phyloP scores from a whole-genome alignment of 2,329 filamentous ascomycete species.

The Exophiala alcalophila region DNA sequence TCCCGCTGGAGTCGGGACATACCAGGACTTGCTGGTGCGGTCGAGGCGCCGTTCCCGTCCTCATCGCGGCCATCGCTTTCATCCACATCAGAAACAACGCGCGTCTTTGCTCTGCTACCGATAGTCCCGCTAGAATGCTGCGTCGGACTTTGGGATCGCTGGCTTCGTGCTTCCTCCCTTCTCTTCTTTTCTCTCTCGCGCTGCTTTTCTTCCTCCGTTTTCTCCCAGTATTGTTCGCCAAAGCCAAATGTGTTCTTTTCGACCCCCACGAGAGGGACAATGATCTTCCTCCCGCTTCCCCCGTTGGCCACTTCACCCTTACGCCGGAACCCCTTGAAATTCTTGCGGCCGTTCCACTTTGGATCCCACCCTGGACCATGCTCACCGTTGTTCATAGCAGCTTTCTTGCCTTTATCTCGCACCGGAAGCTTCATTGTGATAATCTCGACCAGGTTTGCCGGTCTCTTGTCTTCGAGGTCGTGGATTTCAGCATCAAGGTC shows the following conservation, averaged over 20 bases:
- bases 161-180: conserved; percentile 27
- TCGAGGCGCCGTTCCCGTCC: conserved; percentile 8
- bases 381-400: conserved; percentile 30
- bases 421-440: conserved; percentile 67
- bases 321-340: conserved; percentile 84
- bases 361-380: conserved; percentile 72
- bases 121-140: conserved; percentile 24
- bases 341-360: conserved; percentile 88
- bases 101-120: conserved; percentile 17
- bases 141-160: conserved; percentile 26
- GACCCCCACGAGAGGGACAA: conserved; percentile 70
- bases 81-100: conserved; percentile 24
- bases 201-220: conserved; percentile 34
- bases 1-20: conserved; percentile 25
- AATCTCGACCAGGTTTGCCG: conserved; percentile 64
- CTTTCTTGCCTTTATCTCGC: conserved; percentile 34
- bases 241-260: conserved; percentile 69
- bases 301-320: conserved; percentile 49
- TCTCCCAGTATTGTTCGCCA: conserved; percentile 71
- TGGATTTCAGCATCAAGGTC: conserved; percentile 61
- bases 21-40: conserved; percentile 12
- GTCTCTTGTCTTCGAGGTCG: conserved; percentile 64
- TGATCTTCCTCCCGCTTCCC: conserved; percentile 47
- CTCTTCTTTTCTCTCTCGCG: conserved; percentile 34
- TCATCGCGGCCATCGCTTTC: conserved; percentile 30